These are phyloP conservation scores for Drechslera avenae DNA, from an alignment of 2,329 filamentous ascomycete genomes.

Conservation along the genomic window DNA sequence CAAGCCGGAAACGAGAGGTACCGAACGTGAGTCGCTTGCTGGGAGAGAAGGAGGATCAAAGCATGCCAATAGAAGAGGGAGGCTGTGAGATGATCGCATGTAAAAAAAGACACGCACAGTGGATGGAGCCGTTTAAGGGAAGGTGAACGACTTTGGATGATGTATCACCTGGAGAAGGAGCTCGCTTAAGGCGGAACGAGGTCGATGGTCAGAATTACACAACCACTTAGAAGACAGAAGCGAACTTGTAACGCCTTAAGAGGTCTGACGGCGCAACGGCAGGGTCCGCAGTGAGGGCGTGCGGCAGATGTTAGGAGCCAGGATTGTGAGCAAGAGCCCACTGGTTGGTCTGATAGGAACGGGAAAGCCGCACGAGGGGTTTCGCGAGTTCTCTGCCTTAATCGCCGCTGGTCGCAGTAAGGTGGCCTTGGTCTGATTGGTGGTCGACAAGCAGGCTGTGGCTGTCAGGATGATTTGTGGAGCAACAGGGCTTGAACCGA, in stretches of 20 bases:
- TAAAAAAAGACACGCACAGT: slow-evolving; percentile 46
- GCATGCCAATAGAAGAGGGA: slow-evolving; percentile 43
- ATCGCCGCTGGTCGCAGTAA: slow-evolving; percentile 38
- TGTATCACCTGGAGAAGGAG: slow-evolving; percentile 35
- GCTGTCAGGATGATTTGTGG: slow-evolving; percentile 38
- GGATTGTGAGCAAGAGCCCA: slow-evolving; percentile 27
- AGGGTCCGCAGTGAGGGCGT: slow-evolving; percentile 30
- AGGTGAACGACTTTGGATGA: slow-evolving; percentile 42
- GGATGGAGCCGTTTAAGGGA: slow-evolving; percentile 36
- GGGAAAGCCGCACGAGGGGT: slow-evolving; percentile 41
- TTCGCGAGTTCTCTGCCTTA: slow-evolving; percentile 40
- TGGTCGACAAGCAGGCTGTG: slow-evolving; percentile 27
- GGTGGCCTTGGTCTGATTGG: slow-evolving; percentile 35
- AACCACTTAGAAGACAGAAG: slow-evolving; percentile 43
- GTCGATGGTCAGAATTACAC: slow-evolving; percentile 43
- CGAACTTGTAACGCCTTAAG: slow-evolving; percentile 38
- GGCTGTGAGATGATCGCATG: slow-evolving; percentile 34
- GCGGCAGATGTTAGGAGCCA: slow-evolving; percentile 31
- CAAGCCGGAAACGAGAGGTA: slow-evolving; percentile 36
- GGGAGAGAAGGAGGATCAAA: slow-evolving; percentile 21
- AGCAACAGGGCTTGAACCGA: slow-evolving; percentile 39
- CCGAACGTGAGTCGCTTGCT: slow-evolving; percentile 36
- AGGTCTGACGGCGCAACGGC: slow-evolving; percentile 40
- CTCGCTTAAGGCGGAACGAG: slow-evolving; percentile 48
- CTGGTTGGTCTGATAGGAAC: slow-evolving; percentile 27